These are phyloP conservation scores for Pyrus betulifolia DNA, from an alignment of 306 rosid genomes.

Conservation along the genomic window DNA sequence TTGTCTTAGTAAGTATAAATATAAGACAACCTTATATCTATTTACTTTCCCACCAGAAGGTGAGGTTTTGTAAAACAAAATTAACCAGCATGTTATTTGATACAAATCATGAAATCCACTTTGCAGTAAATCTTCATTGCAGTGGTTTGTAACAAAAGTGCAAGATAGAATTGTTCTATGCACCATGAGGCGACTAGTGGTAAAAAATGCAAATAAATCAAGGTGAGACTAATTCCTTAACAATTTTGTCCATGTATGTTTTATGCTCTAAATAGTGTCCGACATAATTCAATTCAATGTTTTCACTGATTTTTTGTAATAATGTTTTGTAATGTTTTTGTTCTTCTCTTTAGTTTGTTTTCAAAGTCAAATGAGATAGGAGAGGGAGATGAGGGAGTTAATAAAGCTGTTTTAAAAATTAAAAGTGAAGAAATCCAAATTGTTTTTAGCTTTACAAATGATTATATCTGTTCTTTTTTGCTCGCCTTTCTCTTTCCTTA, in stretches of 20 bases:
- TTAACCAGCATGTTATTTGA: neutral
- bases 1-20: neutral
- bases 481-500: neutral
- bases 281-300: neutral
- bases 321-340: neutral
- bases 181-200: conserved; percentile 50
- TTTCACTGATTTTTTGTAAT: neutral
- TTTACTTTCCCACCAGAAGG: neutral
- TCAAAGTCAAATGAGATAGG: neutral
- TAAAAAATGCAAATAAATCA: conserved; percentile 56
- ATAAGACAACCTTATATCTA: neutral
- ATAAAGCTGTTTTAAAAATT: neutral
- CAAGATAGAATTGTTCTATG: conserved; percentile 63
- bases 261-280: conserved; percentile 5
- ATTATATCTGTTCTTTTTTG: neutral
- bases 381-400: neutral
- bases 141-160: conserved; percentile 62
- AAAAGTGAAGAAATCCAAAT: neutral
- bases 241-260: neutral
- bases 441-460: neutral
- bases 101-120: neutral
- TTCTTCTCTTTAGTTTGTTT: neutral
- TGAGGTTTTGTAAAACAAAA: neutral
- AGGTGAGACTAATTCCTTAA: conserved; percentile 33
- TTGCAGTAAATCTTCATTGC: conserved; percentile 72